Evolutionary conservation across 768 basidiomycete species (phyloP).

Genomic region (Tulasnella calospora): DNA sequence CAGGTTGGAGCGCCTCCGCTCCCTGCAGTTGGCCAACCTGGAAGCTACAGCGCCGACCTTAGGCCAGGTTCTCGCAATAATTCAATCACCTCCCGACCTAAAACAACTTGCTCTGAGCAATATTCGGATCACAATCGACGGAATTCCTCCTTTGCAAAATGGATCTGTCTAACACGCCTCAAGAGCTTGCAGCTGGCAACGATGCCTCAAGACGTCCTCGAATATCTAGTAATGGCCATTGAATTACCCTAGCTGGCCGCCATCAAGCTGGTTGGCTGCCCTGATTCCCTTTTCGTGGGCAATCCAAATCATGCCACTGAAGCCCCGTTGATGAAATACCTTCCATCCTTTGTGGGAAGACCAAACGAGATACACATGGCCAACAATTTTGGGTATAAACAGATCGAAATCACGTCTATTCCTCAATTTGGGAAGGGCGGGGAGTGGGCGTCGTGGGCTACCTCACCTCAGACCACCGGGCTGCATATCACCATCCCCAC

Average conservation of each 20-base stretch:
- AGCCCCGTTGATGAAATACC: background rate
- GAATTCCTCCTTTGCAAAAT: background rate
- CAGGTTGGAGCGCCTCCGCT: background rate
- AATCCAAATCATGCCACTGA: background rate
- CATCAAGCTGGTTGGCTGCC: background rate
- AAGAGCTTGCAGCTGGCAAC: background rate
- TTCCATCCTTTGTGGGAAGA: background rate
- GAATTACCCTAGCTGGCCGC: background rate
- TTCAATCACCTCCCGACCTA: background rate
- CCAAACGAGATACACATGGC: background rate
- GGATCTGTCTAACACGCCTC: background rate
- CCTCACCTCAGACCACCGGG: background rate
- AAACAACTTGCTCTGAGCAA: background rate
- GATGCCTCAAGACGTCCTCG: background rate
- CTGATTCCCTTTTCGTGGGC: background rate
- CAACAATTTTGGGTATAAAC: background rate
- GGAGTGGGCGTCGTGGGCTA: background rate
- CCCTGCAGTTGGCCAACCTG: background rate
- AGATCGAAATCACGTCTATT: background rate
- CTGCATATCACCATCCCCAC: background rate
- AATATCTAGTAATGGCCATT: background rate
- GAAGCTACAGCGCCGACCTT: background rate
- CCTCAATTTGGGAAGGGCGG: background rate
- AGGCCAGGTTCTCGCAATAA: background rate
- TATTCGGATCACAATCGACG: background rate